Evolutionary conservation across 257 asterid genomes (phyloP).

Genomic region (Mitragyna speciosa): DNA sequence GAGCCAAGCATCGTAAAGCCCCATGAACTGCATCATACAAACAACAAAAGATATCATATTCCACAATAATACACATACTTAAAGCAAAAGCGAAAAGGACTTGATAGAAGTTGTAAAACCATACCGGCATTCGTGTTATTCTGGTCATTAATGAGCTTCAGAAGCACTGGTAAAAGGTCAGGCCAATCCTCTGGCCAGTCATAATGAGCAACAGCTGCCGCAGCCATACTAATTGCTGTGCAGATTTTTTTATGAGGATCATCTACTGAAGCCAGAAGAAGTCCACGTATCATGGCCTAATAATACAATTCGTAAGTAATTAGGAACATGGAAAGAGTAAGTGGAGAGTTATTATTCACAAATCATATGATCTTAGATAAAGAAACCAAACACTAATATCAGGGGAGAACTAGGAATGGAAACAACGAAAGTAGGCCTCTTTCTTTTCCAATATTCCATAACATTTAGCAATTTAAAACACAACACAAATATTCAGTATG

Average conservation of each 20-base stretch:
- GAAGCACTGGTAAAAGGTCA: constrained; percentile 68
- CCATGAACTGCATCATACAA: constrained; percentile 68
- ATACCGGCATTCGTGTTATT: constrained; percentile 64
- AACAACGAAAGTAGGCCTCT: neutral
- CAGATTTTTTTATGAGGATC: constrained; percentile 81
- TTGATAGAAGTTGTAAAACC: neutral
- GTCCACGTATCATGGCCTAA: constrained; percentile 65
- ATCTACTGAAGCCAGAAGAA: constrained; percentile 68
- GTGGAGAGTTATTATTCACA: neutral
- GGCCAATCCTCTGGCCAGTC: constrained; percentile 99
- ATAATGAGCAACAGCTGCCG: constrained; percentile 72
- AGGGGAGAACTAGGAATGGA: neutral
- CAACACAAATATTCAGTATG: neutral
- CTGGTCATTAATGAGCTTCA: constrained; percentile 63
- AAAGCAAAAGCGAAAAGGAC: neutral
- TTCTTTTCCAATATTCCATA: neutral
- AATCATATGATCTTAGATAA: neutral
- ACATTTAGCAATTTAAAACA: neutral
- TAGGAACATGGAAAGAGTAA: constrained; percentile 9
- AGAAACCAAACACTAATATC: neutral
- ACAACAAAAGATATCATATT: constrained; percentile 2
- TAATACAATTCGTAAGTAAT: constrained; percentile 23
- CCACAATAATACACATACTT: neutral
- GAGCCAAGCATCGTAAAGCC: constrained; percentile 90
- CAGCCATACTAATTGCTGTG: constrained; percentile 84